Evolutionary conservation across 148 eudicot species (phyloP).

Genomic region (Arbutus unedo): DNA sequence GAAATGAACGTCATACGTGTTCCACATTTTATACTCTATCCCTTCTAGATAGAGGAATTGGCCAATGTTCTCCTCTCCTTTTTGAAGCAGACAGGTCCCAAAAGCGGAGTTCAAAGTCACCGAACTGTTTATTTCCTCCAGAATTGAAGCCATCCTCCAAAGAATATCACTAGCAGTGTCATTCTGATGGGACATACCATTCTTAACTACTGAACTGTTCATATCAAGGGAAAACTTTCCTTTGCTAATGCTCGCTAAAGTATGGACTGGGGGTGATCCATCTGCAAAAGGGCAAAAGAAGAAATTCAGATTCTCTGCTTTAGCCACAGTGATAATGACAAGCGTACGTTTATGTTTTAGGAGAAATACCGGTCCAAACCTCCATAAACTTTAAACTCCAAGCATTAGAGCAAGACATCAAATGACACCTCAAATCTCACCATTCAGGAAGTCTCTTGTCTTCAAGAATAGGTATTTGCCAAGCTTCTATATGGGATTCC

Average conservation of each 20-base stretch:
- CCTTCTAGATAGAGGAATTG: constrained; percentile 92
- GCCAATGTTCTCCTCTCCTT: constrained; percentile 85
- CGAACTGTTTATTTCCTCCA: constrained; percentile 57
- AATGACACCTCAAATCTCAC: constrained; percentile 29
- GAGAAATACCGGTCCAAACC: constrained; percentile 28
- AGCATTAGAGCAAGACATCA: neutral
- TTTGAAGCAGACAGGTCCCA: constrained; percentile 64
- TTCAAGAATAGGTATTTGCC: constrained; percentile 82
- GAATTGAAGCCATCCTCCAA: constrained; percentile 63
- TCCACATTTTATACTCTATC: constrained; percentile 89
- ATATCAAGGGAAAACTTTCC: constrained; percentile 49
- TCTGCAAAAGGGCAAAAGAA: constrained; percentile 38
- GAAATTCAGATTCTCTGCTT: constrained; percentile 12
- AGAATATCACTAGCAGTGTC: constrained; percentile 67
- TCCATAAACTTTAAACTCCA: neutral
- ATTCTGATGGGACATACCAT: constrained; percentile 26
- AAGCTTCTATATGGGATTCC: constrained; percentile 93
- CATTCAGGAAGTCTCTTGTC: constrained; percentile 89
- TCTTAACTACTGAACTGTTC: constrained; percentile 29
- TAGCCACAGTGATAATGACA: neutral
- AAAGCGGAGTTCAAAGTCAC: constrained; percentile 58
- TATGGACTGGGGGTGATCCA: constrained; percentile 69
- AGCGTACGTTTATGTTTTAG: neutral
- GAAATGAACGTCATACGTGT: constrained; percentile 96
- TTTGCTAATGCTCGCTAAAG: constrained; percentile 36